Evolutionary conservation across 352 stramenopile genomes (phyloP).

Genomic region (Pilasporangium apinafurcum): DNA sequence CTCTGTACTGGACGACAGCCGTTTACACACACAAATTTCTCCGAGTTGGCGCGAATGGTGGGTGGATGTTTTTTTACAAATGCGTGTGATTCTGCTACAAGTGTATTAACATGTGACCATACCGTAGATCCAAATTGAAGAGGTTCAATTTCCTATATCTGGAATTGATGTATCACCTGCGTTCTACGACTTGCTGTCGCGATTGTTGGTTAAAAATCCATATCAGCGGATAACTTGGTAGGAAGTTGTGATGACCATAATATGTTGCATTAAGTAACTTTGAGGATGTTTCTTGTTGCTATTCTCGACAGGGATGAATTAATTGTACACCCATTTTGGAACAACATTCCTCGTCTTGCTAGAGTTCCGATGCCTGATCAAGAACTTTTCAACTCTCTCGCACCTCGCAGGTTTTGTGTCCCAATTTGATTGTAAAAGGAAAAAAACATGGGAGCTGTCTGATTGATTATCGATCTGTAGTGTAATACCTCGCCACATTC

Average conservation of each 20-base stretch:
- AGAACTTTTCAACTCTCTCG: conserved; percentile 56
- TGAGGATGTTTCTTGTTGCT: too few species aligned
- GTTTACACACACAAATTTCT: conserved; percentile 72
- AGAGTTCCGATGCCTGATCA: conserved; percentile 46
- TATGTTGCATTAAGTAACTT: conserved; percentile 3
- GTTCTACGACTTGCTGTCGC: conserved; percentile 53
- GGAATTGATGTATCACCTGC: conserved; percentile 42
- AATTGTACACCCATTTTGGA: conserved; percentile 68
- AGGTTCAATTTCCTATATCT: conserved; percentile 29
- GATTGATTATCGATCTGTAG: too few species aligned
- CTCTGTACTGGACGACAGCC: conserved; percentile 54
- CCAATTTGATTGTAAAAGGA: too few species aligned
- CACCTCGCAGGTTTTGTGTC: too few species aligned
- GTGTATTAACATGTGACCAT: conserved; percentile 1
- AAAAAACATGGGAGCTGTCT: too few species aligned
- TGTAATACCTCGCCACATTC: too few species aligned
- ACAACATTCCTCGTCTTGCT: conserved; percentile 12
- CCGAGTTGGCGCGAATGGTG: conserved; percentile 65
- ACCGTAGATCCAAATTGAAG: conserved; percentile 64
- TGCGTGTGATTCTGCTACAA: not conserved
- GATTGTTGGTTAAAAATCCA: conserved; percentile 65
- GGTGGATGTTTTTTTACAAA: not conserved
- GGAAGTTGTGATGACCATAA: conserved; percentile 6
- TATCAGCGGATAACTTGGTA: conserved; percentile 73
- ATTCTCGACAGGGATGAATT: conserved; percentile 42